phyloP scores from a whole-genome alignment of 139 green algal species.

The Chlamydomonas schloesseri region DNA sequence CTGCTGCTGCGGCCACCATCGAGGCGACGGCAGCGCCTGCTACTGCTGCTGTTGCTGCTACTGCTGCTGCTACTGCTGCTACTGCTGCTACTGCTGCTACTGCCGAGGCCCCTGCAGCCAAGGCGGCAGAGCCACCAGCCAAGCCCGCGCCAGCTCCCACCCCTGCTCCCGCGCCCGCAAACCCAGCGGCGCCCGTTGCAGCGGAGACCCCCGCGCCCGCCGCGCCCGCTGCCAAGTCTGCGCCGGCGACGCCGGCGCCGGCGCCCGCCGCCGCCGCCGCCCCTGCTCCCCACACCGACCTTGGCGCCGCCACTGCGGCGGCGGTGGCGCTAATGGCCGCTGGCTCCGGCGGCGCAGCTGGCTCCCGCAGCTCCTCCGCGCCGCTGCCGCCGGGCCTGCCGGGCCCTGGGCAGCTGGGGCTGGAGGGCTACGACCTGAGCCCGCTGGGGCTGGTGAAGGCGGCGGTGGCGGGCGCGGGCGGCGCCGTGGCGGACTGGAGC shows the following conservation, averaged over 20 bases:
- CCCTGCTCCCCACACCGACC: background rate
- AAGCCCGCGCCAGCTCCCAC: background rate
- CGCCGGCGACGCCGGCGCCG: background rate
- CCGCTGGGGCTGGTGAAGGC: slow-evolving; percentile 18
- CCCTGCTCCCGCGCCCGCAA: background rate
- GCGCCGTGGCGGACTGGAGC: slow-evolving; percentile 7
- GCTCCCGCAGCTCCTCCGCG: no score
- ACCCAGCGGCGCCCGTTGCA: background rate
- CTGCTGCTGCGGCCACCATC: background rate
- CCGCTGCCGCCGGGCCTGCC: slow-evolving; percentile 29
- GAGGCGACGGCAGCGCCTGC: background rate
- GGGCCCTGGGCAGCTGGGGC: background rate
- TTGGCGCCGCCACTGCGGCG: slow-evolving; percentile 11
- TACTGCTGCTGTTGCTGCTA: no score
- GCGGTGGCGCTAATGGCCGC: slow-evolving; percentile 11
- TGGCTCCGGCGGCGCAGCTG: background rate
- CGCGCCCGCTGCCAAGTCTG: background rate
- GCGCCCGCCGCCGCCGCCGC: background rate
- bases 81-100: no score
- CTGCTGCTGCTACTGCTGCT: no score
- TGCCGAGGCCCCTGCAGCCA: no score
- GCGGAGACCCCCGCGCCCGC: background rate
- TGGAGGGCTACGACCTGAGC: slow-evolving; percentile 24
- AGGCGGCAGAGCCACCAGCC: no score
- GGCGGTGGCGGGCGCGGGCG: background rate